Evolutionary conservation across 2,329 filamentous ascomycete genomes (phyloP), one percentile per base, ranked within the genome.

Genomic region (Alternaria ventricosa): DNA sequence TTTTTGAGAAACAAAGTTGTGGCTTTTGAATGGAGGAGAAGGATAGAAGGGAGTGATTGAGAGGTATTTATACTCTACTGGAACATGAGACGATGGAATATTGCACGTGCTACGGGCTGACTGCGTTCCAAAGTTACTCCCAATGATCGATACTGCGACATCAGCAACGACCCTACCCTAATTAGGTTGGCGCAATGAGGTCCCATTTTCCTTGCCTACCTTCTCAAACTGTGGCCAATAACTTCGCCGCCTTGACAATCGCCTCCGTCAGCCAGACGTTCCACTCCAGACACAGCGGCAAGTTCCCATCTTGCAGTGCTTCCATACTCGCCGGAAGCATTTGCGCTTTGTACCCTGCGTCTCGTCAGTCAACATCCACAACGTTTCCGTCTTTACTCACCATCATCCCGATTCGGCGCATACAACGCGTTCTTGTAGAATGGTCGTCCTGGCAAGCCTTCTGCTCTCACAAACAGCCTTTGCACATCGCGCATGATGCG

Each of bases 331-430:
- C 64, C 1, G 64, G 64, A 5, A 61, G 36, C 8, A 27, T 57
- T 10, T 64, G 61, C 13, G 64, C 61, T 27, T 54, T 59, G 20
- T 66, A 67, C 12, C 61, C 56, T 63, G 18, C 4, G 3, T 30
- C 9, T n/a, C 1, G 5, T 53, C 20, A 53, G 49, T 7, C 8
- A 33, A 13, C 1, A 15, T 28, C 15, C 15, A 12, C 18, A 28
- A 53, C 15, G 23, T 2, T 6, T 5, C 9, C 28, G 7, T 8
- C 13, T 7, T 20, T 15, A 23, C 47, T 23, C 20, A 58, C 61
- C 65, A 33, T 64, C 59, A 30, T 65, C 55, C 9, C 62, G 51
- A 55, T 65, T 60, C 6, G 62, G 65, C 25, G 62, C 65, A 60
- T 44, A 59, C 18, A 67, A 20, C 5, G 13, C 53, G 23, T 64